These are phyloP conservation scores for Mallotus japonicus DNA, from an alignment of 441 rosid species.

Conservation along the genomic window DNA sequence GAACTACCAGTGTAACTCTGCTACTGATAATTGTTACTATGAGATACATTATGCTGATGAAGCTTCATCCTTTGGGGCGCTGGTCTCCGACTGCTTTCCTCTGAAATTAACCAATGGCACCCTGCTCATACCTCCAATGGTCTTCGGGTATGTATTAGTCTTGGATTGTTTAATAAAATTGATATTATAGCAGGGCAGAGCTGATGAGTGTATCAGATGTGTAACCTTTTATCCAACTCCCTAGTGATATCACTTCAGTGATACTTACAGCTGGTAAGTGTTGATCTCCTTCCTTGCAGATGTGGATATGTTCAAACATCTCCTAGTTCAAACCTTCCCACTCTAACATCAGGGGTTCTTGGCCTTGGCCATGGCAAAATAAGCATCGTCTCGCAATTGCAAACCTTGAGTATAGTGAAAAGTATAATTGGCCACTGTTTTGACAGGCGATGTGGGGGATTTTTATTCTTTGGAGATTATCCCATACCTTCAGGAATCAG, in stretches of 20 bases:
- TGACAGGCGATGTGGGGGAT: slow-evolving; percentile 75
- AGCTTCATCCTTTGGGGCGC: slow-evolving; percentile 86
- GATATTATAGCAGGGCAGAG: neutral
- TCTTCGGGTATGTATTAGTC: slow-evolving; percentile 64
- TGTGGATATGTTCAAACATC: slow-evolving; percentile 83
- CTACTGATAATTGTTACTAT: slow-evolving; percentile 65
- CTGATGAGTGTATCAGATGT: neutral
- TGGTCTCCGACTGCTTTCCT: slow-evolving; percentile 61
- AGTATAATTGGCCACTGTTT: slow-evolving; percentile 87
- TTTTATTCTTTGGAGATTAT: slow-evolving; percentile 74
- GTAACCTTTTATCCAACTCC: neutral
- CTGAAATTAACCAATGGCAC: slow-evolving; percentile 53
- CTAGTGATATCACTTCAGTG: neutral
- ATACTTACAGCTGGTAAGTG: neutral
- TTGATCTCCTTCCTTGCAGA: slow-evolving; percentile 37
- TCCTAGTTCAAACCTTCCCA: slow-evolving; percentile 47
- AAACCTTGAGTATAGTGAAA: slow-evolving; percentile 46
- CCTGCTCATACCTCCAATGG: slow-evolving; percentile 38
- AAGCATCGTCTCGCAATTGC: slow-evolving; percentile 77
- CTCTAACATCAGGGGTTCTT: slow-evolving; percentile 73
- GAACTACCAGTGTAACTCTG: slow-evolving; percentile 40
- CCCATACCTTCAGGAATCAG: slow-evolving; percentile 56
- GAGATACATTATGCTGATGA: slow-evolving; percentile 84
- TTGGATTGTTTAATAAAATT: neutral
- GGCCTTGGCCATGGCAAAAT: slow-evolving; percentile 85